Evolutionary conservation across 768 basidiomycete species (phyloP), one percentile per base, ranked within the genome.

Genomic region (Pisolithus tinctorius): DNA sequence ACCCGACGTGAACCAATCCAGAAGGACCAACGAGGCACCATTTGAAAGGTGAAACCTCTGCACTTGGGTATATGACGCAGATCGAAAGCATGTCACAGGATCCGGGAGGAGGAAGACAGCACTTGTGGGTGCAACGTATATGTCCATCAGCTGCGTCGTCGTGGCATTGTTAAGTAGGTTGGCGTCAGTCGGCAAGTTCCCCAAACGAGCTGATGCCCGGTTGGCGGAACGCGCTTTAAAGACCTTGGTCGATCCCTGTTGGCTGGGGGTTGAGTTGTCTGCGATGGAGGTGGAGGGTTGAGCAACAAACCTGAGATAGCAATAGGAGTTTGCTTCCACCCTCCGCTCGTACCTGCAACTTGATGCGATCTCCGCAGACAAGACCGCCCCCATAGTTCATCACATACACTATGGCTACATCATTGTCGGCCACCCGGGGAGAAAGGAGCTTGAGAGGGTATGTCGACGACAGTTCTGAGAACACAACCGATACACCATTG

Each of bases 1-100:
- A 10, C 95, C 95, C 3, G 89, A 88, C 1, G 93, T 96, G 51
- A 92, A 71, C 91, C 93, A 96, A 64, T 97, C 95, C 14, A 98
- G 77, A 1, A 94, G 67, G 39, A 90, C 76, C 7, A 84, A 70
- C 11, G 86, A 88, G 8, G 85, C 77, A 40, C 74, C 74, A 9
- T 60, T 60, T 8, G 75, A 74, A 34, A 96, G 74, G 49, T 74
- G 70, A 68, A 97, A 93, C 39, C 74, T 82, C 72, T 98, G 95
- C 3, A 73, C 70, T 64, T 97, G 94, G 52, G 78, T 77, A 69
- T 98, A 98, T 0, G 79, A 79, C 7, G 95, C 89, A 20, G 76
- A 74, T 26, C 80, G 79, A 71, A 95, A 98, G 67, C 93, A 96
- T 20, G 93, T 92, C 45, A 96, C 90, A 23, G 93, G 91, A 61